phyloP scores from a whole-genome alignment of 257 asterid species.

The Plectranthus barbatus region DNA sequence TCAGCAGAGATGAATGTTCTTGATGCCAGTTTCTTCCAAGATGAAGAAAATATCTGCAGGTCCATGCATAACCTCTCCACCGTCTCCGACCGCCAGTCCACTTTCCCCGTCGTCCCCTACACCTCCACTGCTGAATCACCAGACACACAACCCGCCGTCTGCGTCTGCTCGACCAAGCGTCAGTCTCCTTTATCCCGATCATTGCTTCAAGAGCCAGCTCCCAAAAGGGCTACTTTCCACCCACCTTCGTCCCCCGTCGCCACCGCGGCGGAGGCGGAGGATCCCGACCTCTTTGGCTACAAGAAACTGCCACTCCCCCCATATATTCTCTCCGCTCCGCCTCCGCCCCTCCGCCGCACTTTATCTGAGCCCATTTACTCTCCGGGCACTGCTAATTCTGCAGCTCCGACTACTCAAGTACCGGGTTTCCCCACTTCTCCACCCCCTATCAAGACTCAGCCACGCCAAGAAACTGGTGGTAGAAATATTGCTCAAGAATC shows the following conservation, averaged over 20 bases:
- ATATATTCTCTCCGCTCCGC: slow-evolving; percentile 2
- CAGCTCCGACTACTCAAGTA: background rate
- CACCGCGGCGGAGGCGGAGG: background rate
- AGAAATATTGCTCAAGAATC: slow-evolving; percentile 6
- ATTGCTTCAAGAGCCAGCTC: slow-evolving; percentile 11
- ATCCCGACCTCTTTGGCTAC: slow-evolving; percentile 9
- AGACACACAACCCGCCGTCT: slow-evolving; percentile 2
- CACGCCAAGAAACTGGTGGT: slow-evolving; percentile 1
- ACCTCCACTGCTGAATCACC: background rate
- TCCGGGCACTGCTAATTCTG: background rate
- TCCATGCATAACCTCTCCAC: too few species aligned
- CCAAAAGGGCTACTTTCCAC: slow-evolving; percentile 17
- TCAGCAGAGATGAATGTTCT: too few species aligned
- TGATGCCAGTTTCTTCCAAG: too few species aligned
- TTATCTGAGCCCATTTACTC: slow-evolving; percentile 30
- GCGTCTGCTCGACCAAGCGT: slow-evolving; percentile 15
- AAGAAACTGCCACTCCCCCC: slow-evolving; percentile 16
- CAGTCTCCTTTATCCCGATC: slow-evolving; percentile 10
- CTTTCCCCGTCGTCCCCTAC: background rate
- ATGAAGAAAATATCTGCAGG: too few species aligned
- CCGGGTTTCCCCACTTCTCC: background rate
- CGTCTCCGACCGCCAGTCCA: background rate
- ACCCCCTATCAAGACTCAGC: background rate
- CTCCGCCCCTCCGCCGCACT: slow-evolving; percentile 31
- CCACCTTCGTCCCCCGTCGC: slow-evolving; percentile 9